Conservation (phyloP, 2,329 filamentous ascomycete genomes). For the Sporothrix pseudoabietina region DNA sequence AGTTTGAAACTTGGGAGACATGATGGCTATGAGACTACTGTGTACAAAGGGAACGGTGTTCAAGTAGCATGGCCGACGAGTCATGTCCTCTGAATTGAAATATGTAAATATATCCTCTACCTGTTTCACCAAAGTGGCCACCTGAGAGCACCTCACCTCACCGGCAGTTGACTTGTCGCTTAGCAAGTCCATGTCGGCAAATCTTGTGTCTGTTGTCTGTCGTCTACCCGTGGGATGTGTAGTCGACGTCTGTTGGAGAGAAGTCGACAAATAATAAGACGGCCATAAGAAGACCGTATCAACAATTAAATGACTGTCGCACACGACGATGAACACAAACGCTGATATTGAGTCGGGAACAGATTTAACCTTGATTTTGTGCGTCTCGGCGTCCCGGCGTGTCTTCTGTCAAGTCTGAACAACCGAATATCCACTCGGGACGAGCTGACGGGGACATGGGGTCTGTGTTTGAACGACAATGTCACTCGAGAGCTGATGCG, state of each 20-base stretch:
- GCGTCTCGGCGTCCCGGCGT: not conserved
- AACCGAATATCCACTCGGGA: not conserved
- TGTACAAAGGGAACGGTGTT: not conserved
- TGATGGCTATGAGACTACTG: not conserved
- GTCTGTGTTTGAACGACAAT: not conserved
- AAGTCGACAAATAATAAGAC: not conserved
- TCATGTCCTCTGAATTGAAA: not conserved
- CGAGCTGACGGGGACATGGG: no score
- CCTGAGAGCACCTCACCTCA: not conserved
- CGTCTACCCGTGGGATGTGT: not conserved
- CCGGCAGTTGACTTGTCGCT: not conserved
- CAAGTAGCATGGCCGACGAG: not conserved
- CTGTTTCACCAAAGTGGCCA: not conserved
- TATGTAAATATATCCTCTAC: not conserved
- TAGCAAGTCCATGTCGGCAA: conserved; percentile 1
- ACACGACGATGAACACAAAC: not conserved
- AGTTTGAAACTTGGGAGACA: not conserved
- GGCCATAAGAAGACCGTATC: not conserved
- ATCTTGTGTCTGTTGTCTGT: not conserved
- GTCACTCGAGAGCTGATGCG: not conserved
- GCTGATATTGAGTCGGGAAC: conserved; percentile 17
- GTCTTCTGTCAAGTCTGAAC: not conserved
- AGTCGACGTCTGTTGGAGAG: not conserved
- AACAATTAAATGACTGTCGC: not conserved
- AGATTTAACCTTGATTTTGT: conserved; percentile 1